Conservation (phyloP, 805 yeast species). For the Candida coquimbonensis region DNA sequence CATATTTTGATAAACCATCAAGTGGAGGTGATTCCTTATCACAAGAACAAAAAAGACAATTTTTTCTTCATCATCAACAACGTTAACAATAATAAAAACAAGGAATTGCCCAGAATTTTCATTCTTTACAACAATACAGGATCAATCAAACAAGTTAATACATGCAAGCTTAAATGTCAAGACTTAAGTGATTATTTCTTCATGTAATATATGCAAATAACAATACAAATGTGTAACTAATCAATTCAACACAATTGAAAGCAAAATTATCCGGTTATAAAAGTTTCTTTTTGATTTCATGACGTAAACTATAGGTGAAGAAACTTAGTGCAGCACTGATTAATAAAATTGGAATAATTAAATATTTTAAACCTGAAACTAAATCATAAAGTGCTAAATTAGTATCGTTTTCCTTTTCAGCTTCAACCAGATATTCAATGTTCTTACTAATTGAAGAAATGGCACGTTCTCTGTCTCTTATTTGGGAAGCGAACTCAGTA, state of each 20-base stretch:
- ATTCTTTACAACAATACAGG: background rate
- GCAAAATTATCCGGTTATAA: constrained; percentile 25
- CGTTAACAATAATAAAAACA: too few relatives aligned
- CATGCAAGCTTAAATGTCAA: too few relatives aligned
- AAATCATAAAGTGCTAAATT: constrained; percentile 20
- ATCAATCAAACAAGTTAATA: background rate
- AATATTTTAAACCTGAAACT: constrained; percentile 19
- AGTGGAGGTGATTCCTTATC: too few relatives aligned
- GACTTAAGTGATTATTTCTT: too few relatives aligned
- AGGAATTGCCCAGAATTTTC: background rate
- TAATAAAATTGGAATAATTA: constrained; percentile 21
- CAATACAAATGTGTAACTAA: too few relatives aligned
- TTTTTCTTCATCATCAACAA: too few relatives aligned
- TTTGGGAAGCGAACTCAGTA: constrained; percentile 16
- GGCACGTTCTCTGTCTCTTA: constrained; percentile 20
- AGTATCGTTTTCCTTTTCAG: constrained; percentile 19
- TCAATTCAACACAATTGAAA: too few relatives aligned
- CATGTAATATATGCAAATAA: too few relatives aligned
- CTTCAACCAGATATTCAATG: constrained; percentile 15
- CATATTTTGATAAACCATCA: constrained; percentile 26
- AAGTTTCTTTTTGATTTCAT: constrained; percentile 54
- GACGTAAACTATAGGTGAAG: constrained; percentile 47
- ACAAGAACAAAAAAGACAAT: too few relatives aligned
- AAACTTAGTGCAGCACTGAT: constrained; percentile 31
- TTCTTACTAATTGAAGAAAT: constrained; percentile 14